phyloP scores from a whole-genome alignment of 768 basidiomycete genomes.

The Cytidiella melzeri region DNA sequence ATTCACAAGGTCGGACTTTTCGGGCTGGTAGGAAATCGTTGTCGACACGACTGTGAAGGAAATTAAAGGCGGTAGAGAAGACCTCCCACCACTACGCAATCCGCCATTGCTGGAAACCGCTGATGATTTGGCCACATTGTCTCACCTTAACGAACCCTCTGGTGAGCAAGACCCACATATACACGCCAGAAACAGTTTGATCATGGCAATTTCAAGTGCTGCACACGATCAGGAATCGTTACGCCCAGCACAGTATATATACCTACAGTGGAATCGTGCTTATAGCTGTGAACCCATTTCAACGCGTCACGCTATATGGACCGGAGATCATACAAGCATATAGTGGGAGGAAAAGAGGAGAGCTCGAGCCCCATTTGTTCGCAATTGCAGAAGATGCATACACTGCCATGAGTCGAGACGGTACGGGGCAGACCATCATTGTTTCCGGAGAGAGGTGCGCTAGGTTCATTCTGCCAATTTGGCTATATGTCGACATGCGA shows the following conservation, averaged over 20 bases:
- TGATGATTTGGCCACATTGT: conserved; percentile 96
- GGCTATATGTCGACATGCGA: conserved; percentile 8
- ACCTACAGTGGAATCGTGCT: conserved; percentile 99
- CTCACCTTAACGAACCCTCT: conserved; percentile 96
- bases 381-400: conserved; percentile 99
- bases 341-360: conserved; percentile 84
- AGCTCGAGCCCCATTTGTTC: conserved; percentile 95
- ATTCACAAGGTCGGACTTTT: not conserved
- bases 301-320: conserved; percentile 94
- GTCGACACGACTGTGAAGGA: conserved; percentile 76
- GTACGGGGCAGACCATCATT: conserved; percentile 96
- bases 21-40: conserved; percentile 63
- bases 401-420: conserved; percentile 91
- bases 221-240: conserved; percentile 95
- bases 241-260: conserved; percentile 95
- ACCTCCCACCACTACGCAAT: conserved; percentile 90
- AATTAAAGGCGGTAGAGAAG: conserved; percentile 73
- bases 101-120: conserved; percentile 94
- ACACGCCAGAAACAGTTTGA: not conserved
- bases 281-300: conserved; percentile 98
- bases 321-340: conserved; percentile 98
- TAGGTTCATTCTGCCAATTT: conserved; percentile 10
- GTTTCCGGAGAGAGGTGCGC: conserved; percentile 94
- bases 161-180: conserved; percentile 43
- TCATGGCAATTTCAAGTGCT: conserved; percentile 50